Percentiles rank a stretch among this genome's conserved stretches.
Evolutionary conservation across 176 grass and related monocot genomes (phyloP).

Genomic region (Triticum urartu): DNA sequence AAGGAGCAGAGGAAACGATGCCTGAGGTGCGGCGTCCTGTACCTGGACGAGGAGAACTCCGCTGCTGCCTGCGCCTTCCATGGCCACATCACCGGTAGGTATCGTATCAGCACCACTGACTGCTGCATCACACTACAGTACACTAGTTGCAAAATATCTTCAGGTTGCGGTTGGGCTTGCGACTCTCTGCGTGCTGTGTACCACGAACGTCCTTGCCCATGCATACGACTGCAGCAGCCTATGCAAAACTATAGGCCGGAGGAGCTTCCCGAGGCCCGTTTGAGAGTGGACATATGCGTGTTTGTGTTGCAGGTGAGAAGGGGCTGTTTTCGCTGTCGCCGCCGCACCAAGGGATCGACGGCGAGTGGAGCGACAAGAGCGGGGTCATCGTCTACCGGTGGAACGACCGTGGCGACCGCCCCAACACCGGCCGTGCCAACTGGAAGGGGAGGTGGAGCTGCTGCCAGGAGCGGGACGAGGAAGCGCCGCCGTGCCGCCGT

Average conservation of each 20-base stretch:
- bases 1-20: constrained; percentile 38
- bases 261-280: not conserved
- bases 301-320: constrained; percentile 49
- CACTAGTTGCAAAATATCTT: not conserved
- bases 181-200: not conserved
- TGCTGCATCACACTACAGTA: too few species aligned
- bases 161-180: not conserved
- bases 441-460: constrained; percentile 83
- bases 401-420: constrained; percentile 57
- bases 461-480: constrained; percentile 66
- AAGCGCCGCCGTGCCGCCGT: constrained; percentile 53
- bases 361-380: constrained; percentile 84
- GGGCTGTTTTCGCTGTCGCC: constrained; percentile 68
- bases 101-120: not conserved
- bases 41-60: constrained; percentile 61
- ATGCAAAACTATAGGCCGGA: not conserved
- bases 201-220: not conserved
- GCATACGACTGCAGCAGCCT: not conserved
- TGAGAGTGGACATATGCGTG: not conserved
- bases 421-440: constrained; percentile 54
- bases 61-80: constrained; percentile 63
- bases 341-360: constrained; percentile 81
- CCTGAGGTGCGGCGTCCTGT: constrained; percentile 60
- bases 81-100: constrained; percentile 67
- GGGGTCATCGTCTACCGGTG: constrained; percentile 77